These are phyloP conservation scores for Suillus ampliporus DNA, from an alignment of 768 basidiomycete genomes.

Conservation along the genomic window DNA sequence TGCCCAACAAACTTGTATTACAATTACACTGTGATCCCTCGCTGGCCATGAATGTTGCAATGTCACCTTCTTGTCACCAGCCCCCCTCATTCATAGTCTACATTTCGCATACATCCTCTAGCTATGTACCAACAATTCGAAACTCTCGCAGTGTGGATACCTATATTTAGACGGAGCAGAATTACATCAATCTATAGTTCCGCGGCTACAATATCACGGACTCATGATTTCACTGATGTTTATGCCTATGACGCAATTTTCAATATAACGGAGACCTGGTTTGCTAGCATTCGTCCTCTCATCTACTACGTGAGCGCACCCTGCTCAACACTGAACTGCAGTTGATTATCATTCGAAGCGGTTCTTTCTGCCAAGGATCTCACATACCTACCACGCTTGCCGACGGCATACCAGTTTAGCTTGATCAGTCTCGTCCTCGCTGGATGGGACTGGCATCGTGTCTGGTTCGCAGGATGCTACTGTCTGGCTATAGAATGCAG, in stretches of 20 bases:
- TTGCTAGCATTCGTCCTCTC: slow-evolving; percentile 53
- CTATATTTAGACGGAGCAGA: neutral
- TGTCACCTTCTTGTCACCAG: neutral
- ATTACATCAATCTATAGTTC: neutral
- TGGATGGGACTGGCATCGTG: too few species aligned
- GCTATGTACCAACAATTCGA: neutral
- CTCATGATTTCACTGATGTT: slow-evolving; percentile 44
- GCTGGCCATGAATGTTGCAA: neutral
- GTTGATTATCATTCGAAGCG: slow-evolving; percentile 47
- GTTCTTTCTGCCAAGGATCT: slow-evolving; percentile 70
- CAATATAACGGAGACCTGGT: too few species aligned
- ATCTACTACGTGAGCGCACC: slow-evolving; percentile 66
- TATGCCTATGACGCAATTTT: too few species aligned
- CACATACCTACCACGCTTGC: slow-evolving; percentile 63
- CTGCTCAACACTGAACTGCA: slow-evolving; percentile 6
- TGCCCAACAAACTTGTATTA: too few species aligned
- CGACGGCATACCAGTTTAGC: too few species aligned
- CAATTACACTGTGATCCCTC: too few species aligned
- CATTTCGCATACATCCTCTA: neutral
- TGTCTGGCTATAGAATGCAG: too few species aligned
- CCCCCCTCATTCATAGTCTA: neutral
- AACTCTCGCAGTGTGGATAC: neutral
- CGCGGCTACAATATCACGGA: neutral
- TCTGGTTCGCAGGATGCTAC: too few species aligned
- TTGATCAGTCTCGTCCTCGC: too few species aligned